Conservation (phyloP, 306 rosid species). For the Carpinus fangiana region DNA sequence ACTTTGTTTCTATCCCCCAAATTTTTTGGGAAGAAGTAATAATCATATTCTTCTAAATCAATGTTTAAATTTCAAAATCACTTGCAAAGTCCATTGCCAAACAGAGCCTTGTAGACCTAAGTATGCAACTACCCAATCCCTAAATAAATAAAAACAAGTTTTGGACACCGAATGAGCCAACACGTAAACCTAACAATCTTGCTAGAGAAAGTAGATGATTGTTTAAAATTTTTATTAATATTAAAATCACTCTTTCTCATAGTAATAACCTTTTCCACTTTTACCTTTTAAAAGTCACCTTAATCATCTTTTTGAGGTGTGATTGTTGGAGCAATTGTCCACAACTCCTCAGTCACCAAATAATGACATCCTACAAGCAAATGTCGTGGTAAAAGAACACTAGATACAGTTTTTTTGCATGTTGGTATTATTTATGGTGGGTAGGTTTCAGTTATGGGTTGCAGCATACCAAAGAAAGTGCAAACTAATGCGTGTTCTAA, state of each 20-base stretch:
- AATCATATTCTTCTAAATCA: background rate
- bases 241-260: background rate
- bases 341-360: background rate
- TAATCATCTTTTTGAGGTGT: background rate
- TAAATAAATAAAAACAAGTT: no score
- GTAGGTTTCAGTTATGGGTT: background rate
- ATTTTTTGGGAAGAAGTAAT: background rate
- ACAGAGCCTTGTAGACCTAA: no score
- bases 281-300: background rate
- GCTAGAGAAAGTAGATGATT: background rate
- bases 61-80: no score
- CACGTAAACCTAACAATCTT: background rate
- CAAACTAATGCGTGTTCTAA: constrained; percentile 6
- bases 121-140: no score
- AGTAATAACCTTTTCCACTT: background rate
- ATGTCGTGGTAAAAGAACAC: background rate
- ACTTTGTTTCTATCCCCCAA: background rate
- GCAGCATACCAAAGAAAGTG: constrained; percentile 1
- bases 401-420: background rate
- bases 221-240: background rate
- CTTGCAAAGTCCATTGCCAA: no score
- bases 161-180: no score
- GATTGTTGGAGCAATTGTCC: background rate
- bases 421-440: constrained; percentile 1
- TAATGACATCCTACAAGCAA: background rate